A percentile compares a stretch with the other conserved stretches of the same genome.
Evolutionary conservation across 306 rosid genomes (phyloP).

Genomic region (Citrullus amarus): DNA sequence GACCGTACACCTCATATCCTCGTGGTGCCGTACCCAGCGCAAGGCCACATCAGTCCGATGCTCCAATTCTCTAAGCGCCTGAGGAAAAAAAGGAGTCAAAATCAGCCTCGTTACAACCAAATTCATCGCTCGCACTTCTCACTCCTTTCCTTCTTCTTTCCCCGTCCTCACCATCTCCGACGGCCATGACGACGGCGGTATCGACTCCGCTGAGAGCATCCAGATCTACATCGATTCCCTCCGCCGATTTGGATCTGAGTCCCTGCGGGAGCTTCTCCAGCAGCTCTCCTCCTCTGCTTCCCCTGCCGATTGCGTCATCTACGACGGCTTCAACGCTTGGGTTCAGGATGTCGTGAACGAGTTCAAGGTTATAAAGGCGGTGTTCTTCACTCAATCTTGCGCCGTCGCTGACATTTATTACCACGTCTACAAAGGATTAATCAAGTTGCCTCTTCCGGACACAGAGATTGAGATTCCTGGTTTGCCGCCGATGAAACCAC

Average conservation of each 20-base stretch:
- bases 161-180: background rate
- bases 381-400: background rate
- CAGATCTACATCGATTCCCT: background rate
- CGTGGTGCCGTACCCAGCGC: background rate
- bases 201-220: background rate
- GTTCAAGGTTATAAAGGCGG: background rate
- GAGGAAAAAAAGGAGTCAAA: background rate
- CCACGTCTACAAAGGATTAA: background rate
- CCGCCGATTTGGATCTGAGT: background rate
- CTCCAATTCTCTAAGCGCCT: conserved; percentile 22
- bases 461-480: background rate
- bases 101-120: conserved; percentile 4
- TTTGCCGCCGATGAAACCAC: conserved; percentile 6
- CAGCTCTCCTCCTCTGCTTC: background rate
- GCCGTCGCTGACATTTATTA: background rate
- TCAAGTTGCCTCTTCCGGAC: background rate
- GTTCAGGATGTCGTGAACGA: background rate
- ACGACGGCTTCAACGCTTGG: background rate
- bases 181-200: background rate
- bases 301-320: background rate
- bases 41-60: conserved; percentile 23
- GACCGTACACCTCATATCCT: background rate
- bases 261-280: background rate
- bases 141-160: background rate
- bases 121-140: background rate